Percentiles rank a stretch among this genome's conserved stretches.
phyloP scores from a whole-genome alignment of 352 stramenopile species.

The Elongisporangium prolatum region DNA sequence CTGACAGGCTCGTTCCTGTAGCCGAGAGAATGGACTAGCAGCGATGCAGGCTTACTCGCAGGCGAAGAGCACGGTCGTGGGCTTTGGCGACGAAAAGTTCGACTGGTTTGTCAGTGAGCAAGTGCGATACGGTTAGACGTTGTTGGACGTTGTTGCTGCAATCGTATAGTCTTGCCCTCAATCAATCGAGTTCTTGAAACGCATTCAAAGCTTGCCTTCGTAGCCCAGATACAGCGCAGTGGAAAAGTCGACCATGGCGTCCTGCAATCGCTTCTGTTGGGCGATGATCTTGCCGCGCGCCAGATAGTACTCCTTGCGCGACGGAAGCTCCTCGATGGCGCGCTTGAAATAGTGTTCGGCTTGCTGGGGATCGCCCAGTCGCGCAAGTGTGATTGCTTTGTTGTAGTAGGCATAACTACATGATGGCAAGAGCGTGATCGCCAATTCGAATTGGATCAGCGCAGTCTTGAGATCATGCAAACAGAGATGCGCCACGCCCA shows the following conservation, averaged over 20 bases:
- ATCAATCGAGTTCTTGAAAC: not conserved
- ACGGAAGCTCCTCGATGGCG: conserved; percentile 66
- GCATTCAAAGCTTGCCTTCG: conserved; percentile 56
- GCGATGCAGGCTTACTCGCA: conserved; percentile 72
- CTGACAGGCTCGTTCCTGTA: conserved; percentile 15
- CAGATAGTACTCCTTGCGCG: conserved; percentile 65
- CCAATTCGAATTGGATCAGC: conserved; percentile 43
- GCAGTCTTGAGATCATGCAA: conserved; percentile 23
- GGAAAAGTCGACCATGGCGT: conserved; percentile 80
- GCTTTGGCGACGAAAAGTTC: conserved; percentile 54
- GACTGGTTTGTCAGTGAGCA: conserved; percentile 71
- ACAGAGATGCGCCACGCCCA: conserved; percentile 43
- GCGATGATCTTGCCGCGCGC: conserved; percentile 62
- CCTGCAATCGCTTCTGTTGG: conserved; percentile 66
- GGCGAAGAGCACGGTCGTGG: conserved; percentile 66
- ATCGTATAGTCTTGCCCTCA: not conserved
- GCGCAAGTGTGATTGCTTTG: conserved; percentile 46
- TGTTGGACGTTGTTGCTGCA: not conserved
- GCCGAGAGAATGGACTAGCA: conserved; percentile 82
- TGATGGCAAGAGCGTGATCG: conserved; percentile 36
- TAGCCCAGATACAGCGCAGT: conserved; percentile 69
- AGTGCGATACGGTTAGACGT: conserved; percentile 48
- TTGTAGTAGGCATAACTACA: conserved; percentile 73
- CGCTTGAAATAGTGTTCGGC: conserved; percentile 55
- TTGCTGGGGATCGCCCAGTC: conserved; percentile 24